phyloP scores from a whole-genome alignment of 1,284 basidiomycete species.

The Schizopora paradoxa region DNA sequence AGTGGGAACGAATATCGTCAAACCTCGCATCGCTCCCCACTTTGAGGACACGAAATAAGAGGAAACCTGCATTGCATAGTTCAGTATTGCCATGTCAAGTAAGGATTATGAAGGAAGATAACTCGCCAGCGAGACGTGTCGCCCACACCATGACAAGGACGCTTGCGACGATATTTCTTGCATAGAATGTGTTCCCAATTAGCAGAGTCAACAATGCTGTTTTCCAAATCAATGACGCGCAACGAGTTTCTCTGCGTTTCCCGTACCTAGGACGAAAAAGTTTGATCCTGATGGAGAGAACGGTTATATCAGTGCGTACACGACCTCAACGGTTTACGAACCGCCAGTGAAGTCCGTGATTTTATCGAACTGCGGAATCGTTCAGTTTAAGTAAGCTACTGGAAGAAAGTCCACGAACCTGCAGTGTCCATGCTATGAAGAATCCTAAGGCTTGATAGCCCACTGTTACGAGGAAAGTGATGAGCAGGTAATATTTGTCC shows the following conservation, averaged over 20 bases:
- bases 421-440: slow-evolving; percentile 61
- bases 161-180: slow-evolving; percentile 55
- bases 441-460: slow-evolving; percentile 66
- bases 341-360: slow-evolving; percentile 66
- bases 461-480: slow-evolving; percentile 62
- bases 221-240: slow-evolving; percentile 1
- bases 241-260: background rate
- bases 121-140: slow-evolving; percentile 43
- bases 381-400: background rate
- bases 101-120: background rate
- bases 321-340: slow-evolving; percentile 23
- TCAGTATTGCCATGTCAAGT: background rate
- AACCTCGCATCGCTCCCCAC: slow-evolving; percentile 62
- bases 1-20: slow-evolving; percentile 60
- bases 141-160: slow-evolving; percentile 65
- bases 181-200: slow-evolving; percentile 50
- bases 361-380: slow-evolving; percentile 54
- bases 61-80: slow-evolving; percentile 43
- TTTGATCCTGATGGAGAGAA: slow-evolving; percentile 45
- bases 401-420: slow-evolving; percentile 26
- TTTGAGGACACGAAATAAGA: slow-evolving; percentile 63
- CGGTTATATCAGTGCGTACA: slow-evolving; percentile 4
- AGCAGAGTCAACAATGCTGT: slow-evolving; percentile 50
- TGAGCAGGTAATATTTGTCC: slow-evolving; percentile 60
- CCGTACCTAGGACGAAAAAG: slow-evolving; percentile 55